phyloP scores from a whole-genome alignment of 148 eudicot species.

The Persicaria maculosa region DNA sequence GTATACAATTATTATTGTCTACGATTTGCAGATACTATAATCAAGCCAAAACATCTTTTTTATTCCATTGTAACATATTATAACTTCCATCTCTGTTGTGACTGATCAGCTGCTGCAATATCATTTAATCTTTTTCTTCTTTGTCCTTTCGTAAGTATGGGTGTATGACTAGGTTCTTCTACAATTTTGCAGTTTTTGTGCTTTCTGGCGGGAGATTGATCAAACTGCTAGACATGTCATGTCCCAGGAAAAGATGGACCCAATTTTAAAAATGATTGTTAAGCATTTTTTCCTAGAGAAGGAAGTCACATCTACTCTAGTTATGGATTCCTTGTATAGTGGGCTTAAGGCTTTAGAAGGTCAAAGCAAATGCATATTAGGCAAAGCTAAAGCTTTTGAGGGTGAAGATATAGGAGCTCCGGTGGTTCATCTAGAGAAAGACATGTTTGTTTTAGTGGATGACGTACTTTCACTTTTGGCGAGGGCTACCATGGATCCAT shows the following conservation, averaged over 20 bases:
- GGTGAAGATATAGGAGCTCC: constrained; percentile 67
- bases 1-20: constrained; percentile 21
- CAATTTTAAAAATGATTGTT: constrained; percentile 66
- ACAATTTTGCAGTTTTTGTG: constrained; percentile 56
- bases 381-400: constrained; percentile 46
- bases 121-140: background rate
- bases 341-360: constrained; percentile 92
- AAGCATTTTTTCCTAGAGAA: constrained; percentile 88
- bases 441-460: constrained; percentile 70
- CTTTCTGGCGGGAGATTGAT: constrained; percentile 85
- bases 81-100: too few species aligned
- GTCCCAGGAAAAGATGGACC: constrained; percentile 77
- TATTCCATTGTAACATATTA: too few species aligned
- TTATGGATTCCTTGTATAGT: constrained; percentile 94
- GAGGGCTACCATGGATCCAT: constrained; percentile 79
- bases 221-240: constrained; percentile 62
- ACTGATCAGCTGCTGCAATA: too few species aligned
- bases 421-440: constrained; percentile 61
- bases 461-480: constrained; percentile 69
- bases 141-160: background rate
- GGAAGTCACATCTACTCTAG: constrained; percentile 94
- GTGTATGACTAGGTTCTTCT: too few species aligned
- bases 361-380: constrained; percentile 58
- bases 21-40: too few species aligned
- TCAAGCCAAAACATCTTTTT: too few species aligned